These are phyloP conservation scores for Acarospora socialis DNA, from an alignment of 2,329 filamentous ascomycete species.

Conservation along the genomic window DNA sequence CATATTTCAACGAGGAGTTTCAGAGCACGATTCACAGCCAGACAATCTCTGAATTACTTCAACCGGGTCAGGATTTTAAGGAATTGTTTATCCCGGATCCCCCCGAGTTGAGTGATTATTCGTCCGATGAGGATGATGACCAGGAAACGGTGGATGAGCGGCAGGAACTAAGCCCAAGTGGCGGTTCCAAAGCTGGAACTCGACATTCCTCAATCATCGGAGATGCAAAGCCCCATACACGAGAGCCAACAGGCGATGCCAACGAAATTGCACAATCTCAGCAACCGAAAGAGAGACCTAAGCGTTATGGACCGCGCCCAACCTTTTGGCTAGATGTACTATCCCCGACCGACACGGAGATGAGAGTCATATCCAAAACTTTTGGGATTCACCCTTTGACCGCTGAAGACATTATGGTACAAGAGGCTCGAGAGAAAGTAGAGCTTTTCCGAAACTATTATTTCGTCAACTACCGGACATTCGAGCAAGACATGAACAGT, in stretches of 20 bases:
- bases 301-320: constrained; percentile 63
- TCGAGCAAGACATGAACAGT: constrained; percentile 83
- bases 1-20: constrained; percentile 97
- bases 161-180: constrained; percentile 20
- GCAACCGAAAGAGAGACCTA: constrained; percentile 28
- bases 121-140: constrained; percentile 50
- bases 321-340: constrained; percentile 96
- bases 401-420: constrained; percentile 90
- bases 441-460: constrained; percentile 97
- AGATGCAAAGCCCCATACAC: constrained; percentile 21
- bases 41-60: constrained; percentile 82
- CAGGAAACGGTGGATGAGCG: constrained; percentile 18
- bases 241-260: constrained; percentile 31
- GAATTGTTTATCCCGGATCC: constrained; percentile 88
- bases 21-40: constrained; percentile 92
- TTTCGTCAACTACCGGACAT: constrained; percentile 95
- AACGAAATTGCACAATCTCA: constrained; percentile 19
- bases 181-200: constrained; percentile 18
- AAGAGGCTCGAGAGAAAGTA: constrained; percentile 94
- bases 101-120: constrained; percentile 57
- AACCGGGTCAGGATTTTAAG: constrained; percentile 68
- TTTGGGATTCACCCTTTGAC: constrained; percentile 95
- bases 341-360: constrained; percentile 81
- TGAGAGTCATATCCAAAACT: constrained; percentile 82
- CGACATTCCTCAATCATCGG: constrained; percentile 22